These are phyloP conservation scores for Syncephalastrum racemosum DNA, from an alignment of 371 early-diverging fungal species.

Conservation along the genomic window DNA sequence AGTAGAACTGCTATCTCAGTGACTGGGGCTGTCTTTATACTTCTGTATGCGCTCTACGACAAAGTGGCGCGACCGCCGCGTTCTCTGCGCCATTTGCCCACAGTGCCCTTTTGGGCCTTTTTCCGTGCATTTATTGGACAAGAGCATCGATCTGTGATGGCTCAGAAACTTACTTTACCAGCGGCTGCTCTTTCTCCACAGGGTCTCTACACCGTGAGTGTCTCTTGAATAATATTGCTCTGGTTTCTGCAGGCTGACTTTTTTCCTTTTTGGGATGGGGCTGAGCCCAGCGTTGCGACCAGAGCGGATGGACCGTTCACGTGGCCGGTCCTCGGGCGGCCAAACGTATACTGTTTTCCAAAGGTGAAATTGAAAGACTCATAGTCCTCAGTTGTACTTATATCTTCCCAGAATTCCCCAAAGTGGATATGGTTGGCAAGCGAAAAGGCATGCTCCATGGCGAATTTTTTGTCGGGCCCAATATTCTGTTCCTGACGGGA, in stretches of 20 bases:
- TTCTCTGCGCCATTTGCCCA: slow-evolving; percentile 11
- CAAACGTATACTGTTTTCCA: background rate
- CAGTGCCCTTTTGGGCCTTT: background rate
- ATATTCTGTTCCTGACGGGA: slow-evolving; percentile 17
- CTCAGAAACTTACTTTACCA: background rate
- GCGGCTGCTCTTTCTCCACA: background rate
- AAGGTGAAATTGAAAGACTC: too few species aligned
- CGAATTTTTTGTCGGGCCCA: slow-evolving; percentile 13
- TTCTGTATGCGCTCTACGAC: slow-evolving; percentile 9
- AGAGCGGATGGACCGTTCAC: slow-evolving; percentile 10
- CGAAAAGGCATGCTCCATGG: slow-evolving; percentile 4
- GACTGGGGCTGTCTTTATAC: background rate
- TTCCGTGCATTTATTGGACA: slow-evolving; percentile 1
- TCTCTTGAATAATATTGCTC: background rate
- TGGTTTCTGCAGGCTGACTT: background rate
- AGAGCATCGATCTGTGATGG: background rate
- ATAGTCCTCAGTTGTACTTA: too few species aligned
- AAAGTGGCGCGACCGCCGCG: slow-evolving; percentile 8
- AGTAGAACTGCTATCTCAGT: background rate
- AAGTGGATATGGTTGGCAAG: background rate
- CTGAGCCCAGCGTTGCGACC: background rate
- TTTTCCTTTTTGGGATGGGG: background rate
- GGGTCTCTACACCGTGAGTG: slow-evolving; percentile 6
- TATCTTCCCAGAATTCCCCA: slow-evolving; percentile 2
- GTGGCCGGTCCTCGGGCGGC: slow-evolving; percentile 12